Evolutionary conservation across 371 early-diverging fungal genomes (phyloP), one percentile per base, ranked within the genome.

Genomic region (Rhizopus stolonifer): DNA sequence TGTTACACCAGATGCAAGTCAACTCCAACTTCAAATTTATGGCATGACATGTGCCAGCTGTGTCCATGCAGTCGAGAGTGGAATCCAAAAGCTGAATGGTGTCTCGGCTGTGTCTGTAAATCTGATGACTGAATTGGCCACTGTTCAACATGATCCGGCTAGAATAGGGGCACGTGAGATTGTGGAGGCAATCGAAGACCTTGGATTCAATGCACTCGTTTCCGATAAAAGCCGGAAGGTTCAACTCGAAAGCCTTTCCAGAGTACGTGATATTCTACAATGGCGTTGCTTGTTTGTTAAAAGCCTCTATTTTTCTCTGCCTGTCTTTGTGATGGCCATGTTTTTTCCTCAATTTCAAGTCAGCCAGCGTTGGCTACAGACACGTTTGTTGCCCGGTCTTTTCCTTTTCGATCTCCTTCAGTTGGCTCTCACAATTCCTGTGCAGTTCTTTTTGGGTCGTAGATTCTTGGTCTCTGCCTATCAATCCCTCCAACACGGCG

Each of bases 31-130:
- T 29, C 84, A 87, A 50, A 80, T 97, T n/a, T 89, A 84, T 60
- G 96, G 98, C 15, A 93, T 97, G 96, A 88, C 92, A 1, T 91
- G 90, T 60, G 81, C 92, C 0, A 83, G 87, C 29, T 92, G 94
- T 64, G 88, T 88, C 9, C 79, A 80, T 15, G 71, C 81, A 39
- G 84, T 96, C 42, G 95, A 95, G 61, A 65, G 70, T 2, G 83
- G 75, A 1, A 65, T 98, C 0, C 31, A 38, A 4, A 70, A 71
- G 13, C 51, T 79, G 47, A 63, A 74, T 0, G 95, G 95, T 0
- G 80, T 98, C 10, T 34, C 69, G 0, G 64, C 72, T 2, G 85
- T 82, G 10, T 64, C 82, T 4, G 91, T 98, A 39, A 90, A 87
- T 58, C 67, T 95, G 45, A 77, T 90, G 46, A 82, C 86, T 9